Conservation (phyloP, 257 asterid genomes). For the Solanum sejunctum region DNA sequence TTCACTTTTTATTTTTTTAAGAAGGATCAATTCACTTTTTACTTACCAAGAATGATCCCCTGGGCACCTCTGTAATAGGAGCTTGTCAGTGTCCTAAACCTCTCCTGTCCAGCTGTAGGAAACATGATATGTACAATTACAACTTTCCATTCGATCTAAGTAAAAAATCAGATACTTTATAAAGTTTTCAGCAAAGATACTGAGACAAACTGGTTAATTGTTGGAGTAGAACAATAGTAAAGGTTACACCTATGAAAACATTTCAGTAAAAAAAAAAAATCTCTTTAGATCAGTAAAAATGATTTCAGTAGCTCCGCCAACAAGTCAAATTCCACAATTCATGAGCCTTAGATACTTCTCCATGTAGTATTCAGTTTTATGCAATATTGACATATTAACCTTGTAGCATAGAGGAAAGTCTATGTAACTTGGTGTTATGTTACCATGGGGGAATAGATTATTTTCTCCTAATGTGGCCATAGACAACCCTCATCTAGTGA, state of each 20-base stretch:
- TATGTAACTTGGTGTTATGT: background rate
- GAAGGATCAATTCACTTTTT: background rate
- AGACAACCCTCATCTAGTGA: background rate
- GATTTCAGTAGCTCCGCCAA: background rate
- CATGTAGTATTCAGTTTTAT: background rate
- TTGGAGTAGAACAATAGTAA: background rate
- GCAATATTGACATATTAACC: background rate
- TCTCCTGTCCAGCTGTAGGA: slow-evolving; percentile 91
- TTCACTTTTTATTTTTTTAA: background rate
- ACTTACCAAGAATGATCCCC: slow-evolving; percentile 70
- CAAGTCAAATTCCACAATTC: background rate
- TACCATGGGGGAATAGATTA: background rate
- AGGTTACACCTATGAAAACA: too few species aligned
- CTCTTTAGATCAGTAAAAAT: background rate
- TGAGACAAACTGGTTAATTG: background rate
- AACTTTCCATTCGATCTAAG: background rate
- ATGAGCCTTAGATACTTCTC: background rate
- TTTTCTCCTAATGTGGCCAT: background rate
- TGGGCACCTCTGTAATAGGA: slow-evolving; percentile 57
- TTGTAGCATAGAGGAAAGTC: background rate
- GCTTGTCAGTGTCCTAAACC: slow-evolving; percentile 66
- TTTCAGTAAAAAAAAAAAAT: background rate
- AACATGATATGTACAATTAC: background rate
- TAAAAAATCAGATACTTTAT: background rate
- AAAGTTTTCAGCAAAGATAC: background rate